These are phyloP conservation scores for Cladorrhinum sp. DNA, from an alignment of 2,329 filamentous ascomycete species.

Conservation along the genomic window DNA sequence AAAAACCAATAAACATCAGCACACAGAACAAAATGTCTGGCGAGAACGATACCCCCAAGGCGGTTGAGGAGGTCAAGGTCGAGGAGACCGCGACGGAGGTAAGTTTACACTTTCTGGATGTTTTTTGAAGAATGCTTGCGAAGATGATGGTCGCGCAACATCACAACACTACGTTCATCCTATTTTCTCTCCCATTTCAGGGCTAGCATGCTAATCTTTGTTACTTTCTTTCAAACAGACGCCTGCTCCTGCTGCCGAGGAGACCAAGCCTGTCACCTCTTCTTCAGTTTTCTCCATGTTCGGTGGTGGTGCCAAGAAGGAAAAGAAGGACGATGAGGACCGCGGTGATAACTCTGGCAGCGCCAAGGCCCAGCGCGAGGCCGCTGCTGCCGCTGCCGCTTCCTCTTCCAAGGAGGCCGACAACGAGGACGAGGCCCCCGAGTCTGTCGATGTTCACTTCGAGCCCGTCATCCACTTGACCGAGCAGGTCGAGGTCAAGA, in stretches of 20 bases:
- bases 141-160: neutral
- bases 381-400: conserved; percentile 40
- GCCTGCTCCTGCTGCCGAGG: conserved; percentile 20
- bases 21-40: conserved; percentile 31
- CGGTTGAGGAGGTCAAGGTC: conserved; percentile 33
- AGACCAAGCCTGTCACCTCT: conserved; percentile 45
- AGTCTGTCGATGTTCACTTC: conserved; percentile 93
- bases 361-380: conserved; percentile 72
- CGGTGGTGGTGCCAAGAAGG: conserved; percentile 94
- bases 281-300: conserved; percentile 96
- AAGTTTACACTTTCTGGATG: conserved; percentile 10
- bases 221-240: conserved; percentile 4
- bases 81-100: conserved; percentile 26
- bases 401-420: conserved; percentile 52
- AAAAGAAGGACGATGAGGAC: conserved; percentile 83
- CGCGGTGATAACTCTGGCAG: conserved; percentile 85
- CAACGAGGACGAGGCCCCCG: conserved; percentile 71
- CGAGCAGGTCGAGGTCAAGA: conserved; percentile 95
- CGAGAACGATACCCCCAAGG: conserved; percentile 34
- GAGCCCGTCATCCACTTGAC: conserved; percentile 94
- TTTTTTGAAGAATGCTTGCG: neutral
- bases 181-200: neutral
- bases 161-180: neutral
- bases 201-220: conserved; percentile 4
- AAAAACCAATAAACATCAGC: conserved; percentile 4